Conservation (phyloP, 805 yeast species). For the Alloascoidea africana region DNA sequence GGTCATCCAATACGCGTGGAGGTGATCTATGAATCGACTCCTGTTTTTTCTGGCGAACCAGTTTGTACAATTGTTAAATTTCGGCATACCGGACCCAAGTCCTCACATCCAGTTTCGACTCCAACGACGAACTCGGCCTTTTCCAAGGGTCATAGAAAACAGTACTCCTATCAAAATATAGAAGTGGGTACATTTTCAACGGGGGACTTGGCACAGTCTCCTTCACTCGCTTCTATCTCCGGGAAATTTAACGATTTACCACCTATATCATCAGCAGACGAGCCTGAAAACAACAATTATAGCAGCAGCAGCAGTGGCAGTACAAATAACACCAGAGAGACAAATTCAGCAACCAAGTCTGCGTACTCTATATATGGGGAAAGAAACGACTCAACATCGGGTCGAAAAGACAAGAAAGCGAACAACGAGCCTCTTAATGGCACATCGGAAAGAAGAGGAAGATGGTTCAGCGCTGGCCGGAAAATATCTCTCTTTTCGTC, state of each 20-base stretch:
- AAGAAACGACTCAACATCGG: too few species aligned
- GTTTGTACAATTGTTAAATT: constrained; percentile 23
- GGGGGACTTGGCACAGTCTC: too few species aligned
- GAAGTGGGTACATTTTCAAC: constrained; percentile 1
- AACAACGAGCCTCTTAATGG: not conserved
- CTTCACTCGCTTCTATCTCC: not conserved
- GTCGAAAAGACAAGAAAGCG: too few species aligned
- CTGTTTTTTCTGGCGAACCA: constrained; percentile 26
- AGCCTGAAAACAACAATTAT: too few species aligned
- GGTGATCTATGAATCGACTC: constrained; percentile 24
- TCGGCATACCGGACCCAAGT: constrained; percentile 1
- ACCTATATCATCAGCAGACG: not conserved
- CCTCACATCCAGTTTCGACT: too few species aligned
- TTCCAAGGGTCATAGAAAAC: not conserved
- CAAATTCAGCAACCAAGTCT: not conserved
- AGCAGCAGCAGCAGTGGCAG: too few species aligned
- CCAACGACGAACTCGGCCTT: not conserved
- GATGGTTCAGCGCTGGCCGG: constrained; percentile 1
- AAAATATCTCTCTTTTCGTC: not conserved
- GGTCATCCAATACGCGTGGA: constrained; percentile 19
- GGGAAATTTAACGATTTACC: not conserved
- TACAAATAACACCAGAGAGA: too few species aligned
- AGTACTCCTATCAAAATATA: constrained; percentile 1
- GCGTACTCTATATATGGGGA: not conserved
- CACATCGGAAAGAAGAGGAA: too few species aligned